A percentile compares a stretch with the other conserved stretches of the same genome.
Conservation (phyloP, 768 basidiomycete species). For the Tylopilus sp. region DNA sequence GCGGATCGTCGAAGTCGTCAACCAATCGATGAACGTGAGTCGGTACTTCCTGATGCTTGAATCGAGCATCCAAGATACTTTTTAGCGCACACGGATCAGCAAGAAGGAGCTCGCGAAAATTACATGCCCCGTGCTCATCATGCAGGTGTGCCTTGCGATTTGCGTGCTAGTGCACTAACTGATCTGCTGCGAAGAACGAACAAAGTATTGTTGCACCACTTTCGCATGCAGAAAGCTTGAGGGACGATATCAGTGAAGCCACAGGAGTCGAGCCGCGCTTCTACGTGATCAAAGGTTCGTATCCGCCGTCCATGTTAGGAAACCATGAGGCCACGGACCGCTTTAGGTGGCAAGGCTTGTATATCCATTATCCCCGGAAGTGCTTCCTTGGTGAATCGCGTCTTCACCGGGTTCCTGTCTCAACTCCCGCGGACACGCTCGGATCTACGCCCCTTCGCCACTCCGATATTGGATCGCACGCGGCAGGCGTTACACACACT, state of each 20-base stretch:
- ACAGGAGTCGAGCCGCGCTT: constrained; percentile 45
- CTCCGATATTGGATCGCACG: constrained; percentile 48
- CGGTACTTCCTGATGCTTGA: not conserved
- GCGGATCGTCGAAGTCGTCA: constrained; percentile 49
- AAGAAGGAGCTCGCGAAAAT: constrained; percentile 48
- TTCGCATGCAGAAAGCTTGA: constrained; percentile 54
- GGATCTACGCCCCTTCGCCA: constrained; percentile 39
- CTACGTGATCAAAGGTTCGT: constrained; percentile 59
- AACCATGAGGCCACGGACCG: not conserved
- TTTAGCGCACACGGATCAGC: constrained; percentile 54
- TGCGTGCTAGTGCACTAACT: not conserved
- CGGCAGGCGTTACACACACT: constrained; percentile 49
- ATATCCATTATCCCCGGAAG: constrained; percentile 53
- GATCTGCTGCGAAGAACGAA: constrained; percentile 49
- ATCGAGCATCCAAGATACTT: not conserved
- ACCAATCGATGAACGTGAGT: constrained; percentile 60
- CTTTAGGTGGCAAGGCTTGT: constrained; percentile 51
- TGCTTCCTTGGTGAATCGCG: constrained; percentile 62
- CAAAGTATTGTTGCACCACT: constrained; percentile 50
- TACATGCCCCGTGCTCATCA: constrained; percentile 60
- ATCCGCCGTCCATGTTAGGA: not conserved
- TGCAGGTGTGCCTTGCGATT: constrained; percentile 47
- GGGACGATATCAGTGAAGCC: constrained; percentile 46
- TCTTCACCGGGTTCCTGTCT: constrained; percentile 58
- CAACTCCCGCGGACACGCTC: constrained; percentile 50